phyloP scores from a whole-genome alignment of 2,329 filamentous ascomycete genomes.

The Neobulgaria alba region DNA sequence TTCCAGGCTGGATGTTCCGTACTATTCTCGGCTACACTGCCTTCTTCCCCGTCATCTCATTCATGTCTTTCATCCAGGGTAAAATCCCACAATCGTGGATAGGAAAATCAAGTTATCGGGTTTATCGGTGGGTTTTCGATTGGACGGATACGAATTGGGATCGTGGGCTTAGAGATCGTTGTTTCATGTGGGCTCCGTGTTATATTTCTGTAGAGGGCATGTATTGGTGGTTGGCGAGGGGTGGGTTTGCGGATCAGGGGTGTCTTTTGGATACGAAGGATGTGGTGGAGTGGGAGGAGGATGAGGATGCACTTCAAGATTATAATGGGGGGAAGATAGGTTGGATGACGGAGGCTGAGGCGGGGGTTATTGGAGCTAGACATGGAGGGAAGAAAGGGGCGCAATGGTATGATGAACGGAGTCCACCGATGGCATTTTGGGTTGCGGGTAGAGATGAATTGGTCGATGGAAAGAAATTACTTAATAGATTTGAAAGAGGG shows the following conservation, averaged over 20 bases:
- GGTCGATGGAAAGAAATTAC: conserved; percentile 3
- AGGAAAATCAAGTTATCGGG: conserved; percentile 56
- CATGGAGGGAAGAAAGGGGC: not conserved
- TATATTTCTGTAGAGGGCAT: conserved; percentile 84
- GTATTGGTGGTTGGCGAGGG: conserved; percentile 87
- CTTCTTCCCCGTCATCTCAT: conserved; percentile 76
- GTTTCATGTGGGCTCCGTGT: conserved; percentile 87
- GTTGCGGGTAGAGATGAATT: conserved; percentile 2
- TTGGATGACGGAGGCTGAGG: not conserved
- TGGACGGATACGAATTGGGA: conserved; percentile 87
- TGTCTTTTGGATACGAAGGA: conserved; percentile 78
- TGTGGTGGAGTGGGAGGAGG: conserved; percentile 53
- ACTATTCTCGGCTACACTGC: conserved; percentile 82
- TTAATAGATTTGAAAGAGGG: conserved; percentile 4
- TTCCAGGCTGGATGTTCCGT: conserved; percentile 67
- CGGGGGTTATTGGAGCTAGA: not conserved
- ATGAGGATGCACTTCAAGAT: conserved; percentile 30
- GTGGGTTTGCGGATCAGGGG: conserved; percentile 76
- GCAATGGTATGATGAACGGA: not conserved
- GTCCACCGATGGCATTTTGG: conserved; percentile 7
- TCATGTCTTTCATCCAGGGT: conserved; percentile 63
- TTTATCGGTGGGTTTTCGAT: conserved; percentile 81
- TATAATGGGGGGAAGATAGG: conserved; percentile 3
- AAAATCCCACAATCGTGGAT: conserved; percentile 37
- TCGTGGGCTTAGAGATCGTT: conserved; percentile 61